Evolutionary conservation across 208 protist genomes (phyloP).

Genomic region (Leishmania mexicana): DNA sequence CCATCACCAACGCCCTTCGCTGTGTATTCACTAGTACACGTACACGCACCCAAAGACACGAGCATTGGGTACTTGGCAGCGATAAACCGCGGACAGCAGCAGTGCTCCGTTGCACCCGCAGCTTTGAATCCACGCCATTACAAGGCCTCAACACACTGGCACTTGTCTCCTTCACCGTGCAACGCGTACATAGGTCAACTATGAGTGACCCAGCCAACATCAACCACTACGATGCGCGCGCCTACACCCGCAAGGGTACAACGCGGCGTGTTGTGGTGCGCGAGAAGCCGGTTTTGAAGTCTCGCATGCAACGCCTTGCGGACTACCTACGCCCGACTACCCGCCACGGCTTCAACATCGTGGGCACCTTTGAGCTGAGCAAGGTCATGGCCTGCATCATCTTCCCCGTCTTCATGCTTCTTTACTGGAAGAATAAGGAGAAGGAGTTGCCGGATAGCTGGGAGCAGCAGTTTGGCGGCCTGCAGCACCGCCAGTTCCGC

Average conservation of each 20-base stretch:
- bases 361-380: constrained; percentile 65
- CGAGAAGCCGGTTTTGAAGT: constrained; percentile 81
- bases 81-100: neutral
- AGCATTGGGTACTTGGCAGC: neutral
- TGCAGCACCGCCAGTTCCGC: constrained; percentile 78
- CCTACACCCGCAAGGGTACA: constrained; percentile 58
- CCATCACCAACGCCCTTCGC: neutral
- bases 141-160: neutral
- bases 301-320: constrained; percentile 61
- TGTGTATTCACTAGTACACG: neutral
- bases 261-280: constrained; percentile 74
- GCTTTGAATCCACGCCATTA: neutral
- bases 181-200: neutral
- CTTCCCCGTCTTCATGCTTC: constrained; percentile 76
- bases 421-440: constrained; percentile 82
- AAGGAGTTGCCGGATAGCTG: constrained; percentile 73
- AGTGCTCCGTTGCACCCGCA: neutral
- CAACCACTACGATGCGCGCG: constrained; percentile 73
- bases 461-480: constrained; percentile 77
- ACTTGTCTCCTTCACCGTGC: neutral
- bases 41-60: neutral
- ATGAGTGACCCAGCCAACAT: constrained; percentile 57
- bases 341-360: constrained; percentile 61
- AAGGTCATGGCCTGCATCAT: constrained; percentile 84
- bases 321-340: constrained; percentile 69